A percentile compares a stretch with the other conserved stretches of the same genome.
Conservation (phyloP, 176 grass and related monocot species). For the Oryza meyeriana region DNA sequence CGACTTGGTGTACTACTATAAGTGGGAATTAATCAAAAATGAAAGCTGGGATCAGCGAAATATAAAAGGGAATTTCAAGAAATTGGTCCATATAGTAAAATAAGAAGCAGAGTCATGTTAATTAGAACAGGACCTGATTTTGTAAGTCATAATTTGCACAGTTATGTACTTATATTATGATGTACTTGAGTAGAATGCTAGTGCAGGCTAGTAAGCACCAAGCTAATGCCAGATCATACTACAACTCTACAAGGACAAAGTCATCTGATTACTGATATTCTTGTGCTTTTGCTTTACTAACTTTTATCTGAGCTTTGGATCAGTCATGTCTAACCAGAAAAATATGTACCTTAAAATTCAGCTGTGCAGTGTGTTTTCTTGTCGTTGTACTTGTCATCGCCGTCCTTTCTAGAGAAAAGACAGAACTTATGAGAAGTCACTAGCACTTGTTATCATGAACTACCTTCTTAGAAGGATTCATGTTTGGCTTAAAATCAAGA, state of each 20-base stretch:
- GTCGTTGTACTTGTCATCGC: slow-evolving; percentile 24
- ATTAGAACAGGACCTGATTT: background rate
- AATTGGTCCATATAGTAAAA: background rate
- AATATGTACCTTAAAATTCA: slow-evolving; percentile 9
- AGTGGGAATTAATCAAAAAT: slow-evolving; percentile 51
- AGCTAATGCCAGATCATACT: slow-evolving; percentile 17
- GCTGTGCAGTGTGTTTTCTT: background rate
- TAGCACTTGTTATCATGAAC: slow-evolving; percentile 18
- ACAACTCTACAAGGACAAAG: background rate
- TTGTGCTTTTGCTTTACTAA: background rate
- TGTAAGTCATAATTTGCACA: background rate
- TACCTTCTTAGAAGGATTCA: background rate
- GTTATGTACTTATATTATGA: background rate
- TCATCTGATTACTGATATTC: slow-evolving; percentile 13
- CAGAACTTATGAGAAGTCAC: background rate
- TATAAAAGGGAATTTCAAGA: background rate
- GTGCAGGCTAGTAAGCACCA: slow-evolving; percentile 32
- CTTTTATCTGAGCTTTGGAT: slow-evolving; percentile 15
- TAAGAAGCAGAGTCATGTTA: slow-evolving; percentile 1
- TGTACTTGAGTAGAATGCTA: slow-evolving; percentile 33
- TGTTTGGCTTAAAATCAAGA: slow-evolving; percentile 35
- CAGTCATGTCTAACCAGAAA: slow-evolving; percentile 36
- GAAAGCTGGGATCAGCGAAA: slow-evolving; percentile 20
- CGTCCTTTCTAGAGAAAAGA: background rate
- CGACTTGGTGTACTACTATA: slow-evolving; percentile 43